phyloP scores from a whole-genome alignment of 2,329 filamentous ascomycete species.

The Penicillium sp. region DNA sequence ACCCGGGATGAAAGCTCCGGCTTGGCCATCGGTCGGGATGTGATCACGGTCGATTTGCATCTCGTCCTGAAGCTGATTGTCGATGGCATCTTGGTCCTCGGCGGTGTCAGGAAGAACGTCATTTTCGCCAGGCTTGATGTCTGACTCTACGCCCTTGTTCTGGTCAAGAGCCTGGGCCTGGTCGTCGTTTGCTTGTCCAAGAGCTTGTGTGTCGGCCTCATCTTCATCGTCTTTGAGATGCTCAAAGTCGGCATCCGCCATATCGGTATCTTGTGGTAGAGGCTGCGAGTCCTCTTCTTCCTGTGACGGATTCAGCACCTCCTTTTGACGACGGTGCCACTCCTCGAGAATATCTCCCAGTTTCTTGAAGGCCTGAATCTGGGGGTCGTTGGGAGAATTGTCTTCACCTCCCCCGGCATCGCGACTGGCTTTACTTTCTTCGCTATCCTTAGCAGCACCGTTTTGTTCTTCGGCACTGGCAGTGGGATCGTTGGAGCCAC shows the following conservation, averaged over 20 bases:
- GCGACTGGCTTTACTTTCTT: slow-evolving; percentile 38
- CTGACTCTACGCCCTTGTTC: slow-evolving; percentile 77
- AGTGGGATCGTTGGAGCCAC: slow-evolving; percentile 47
- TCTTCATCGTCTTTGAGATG: slow-evolving; percentile 84
- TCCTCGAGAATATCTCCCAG: slow-evolving; percentile 88
- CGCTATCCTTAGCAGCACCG: slow-evolving; percentile 43
- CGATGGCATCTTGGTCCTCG: slow-evolving; percentile 40
- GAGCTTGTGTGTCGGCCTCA: slow-evolving; percentile 82
- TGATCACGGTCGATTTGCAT: slow-evolving; percentile 41
- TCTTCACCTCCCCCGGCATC: slow-evolving; percentile 41
- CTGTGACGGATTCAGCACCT: slow-evolving; percentile 68
- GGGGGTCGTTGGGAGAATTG: slow-evolving; percentile 37
- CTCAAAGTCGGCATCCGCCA: slow-evolving; percentile 83
- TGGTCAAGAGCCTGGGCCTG: slow-evolving; percentile 85
- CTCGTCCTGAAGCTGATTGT: slow-evolving; percentile 52
- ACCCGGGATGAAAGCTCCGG: slow-evolving; percentile 57
- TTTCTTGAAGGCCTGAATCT: slow-evolving; percentile 82
- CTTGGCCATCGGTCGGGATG: slow-evolving; percentile 40
- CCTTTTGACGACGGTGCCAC: slow-evolving; percentile 85
- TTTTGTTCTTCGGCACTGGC: slow-evolving; percentile 49
- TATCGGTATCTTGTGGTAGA: slow-evolving; percentile 65
- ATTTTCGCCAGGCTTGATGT: slow-evolving; percentile 56
- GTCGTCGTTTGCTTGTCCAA: slow-evolving; percentile 85
- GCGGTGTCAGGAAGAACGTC: slow-evolving; percentile 58
- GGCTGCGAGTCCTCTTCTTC: slow-evolving; percentile 56